Conservation (phyloP, 2,329 filamentous ascomycete genomes). For the Coniochaeta hoffmannii region DNA sequence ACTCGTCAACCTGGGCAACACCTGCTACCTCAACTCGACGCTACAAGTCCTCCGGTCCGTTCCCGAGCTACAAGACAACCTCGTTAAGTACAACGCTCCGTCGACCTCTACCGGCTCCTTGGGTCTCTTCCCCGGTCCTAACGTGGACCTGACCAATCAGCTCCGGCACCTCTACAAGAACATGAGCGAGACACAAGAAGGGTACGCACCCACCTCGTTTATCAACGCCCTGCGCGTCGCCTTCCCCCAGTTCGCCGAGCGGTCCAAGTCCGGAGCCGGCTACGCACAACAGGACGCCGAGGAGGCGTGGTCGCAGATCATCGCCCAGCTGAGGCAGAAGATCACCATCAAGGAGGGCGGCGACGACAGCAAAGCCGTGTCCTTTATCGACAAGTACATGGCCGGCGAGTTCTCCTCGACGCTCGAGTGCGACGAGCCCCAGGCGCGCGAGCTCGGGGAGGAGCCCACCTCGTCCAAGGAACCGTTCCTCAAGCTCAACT, state of each 20-base stretch:
- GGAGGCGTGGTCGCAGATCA: slow-evolving; percentile 94
- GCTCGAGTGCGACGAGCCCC: slow-evolving; percentile 77
- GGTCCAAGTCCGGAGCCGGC: slow-evolving; percentile 70
- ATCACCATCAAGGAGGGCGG: slow-evolving; percentile 55
- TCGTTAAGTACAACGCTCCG: slow-evolving; percentile 56
- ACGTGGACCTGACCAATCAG: slow-evolving; percentile 66
- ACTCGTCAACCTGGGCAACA: slow-evolving; percentile 89
- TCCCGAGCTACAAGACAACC: slow-evolving; percentile 79
- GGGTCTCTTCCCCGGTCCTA: slow-evolving; percentile 29
- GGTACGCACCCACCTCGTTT: slow-evolving; percentile 79
- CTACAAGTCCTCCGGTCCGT: slow-evolving; percentile 85
- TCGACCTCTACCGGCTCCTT: slow-evolving; percentile 12
- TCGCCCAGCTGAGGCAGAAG: slow-evolving; percentile 74
- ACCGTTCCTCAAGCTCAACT: slow-evolving; percentile 85
- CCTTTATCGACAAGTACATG: slow-evolving; percentile 89
- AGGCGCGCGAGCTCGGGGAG: slow-evolving; percentile 68
- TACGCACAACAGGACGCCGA: slow-evolving; percentile 99
- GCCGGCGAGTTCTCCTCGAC: slow-evolving; percentile 71
- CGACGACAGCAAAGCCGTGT: slow-evolving; percentile 42
- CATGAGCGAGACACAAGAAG: slow-evolving; percentile 83
- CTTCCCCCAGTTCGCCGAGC: slow-evolving; percentile 92
- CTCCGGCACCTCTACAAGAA: slow-evolving; percentile 78
- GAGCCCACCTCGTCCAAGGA: slow-evolving; percentile 61
- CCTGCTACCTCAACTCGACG: slow-evolving; percentile 96
- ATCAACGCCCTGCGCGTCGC: slow-evolving; percentile 68